Conservation (phyloP, 2,329 filamentous ascomycete genomes). For the Bipolaris cookei region DNA sequence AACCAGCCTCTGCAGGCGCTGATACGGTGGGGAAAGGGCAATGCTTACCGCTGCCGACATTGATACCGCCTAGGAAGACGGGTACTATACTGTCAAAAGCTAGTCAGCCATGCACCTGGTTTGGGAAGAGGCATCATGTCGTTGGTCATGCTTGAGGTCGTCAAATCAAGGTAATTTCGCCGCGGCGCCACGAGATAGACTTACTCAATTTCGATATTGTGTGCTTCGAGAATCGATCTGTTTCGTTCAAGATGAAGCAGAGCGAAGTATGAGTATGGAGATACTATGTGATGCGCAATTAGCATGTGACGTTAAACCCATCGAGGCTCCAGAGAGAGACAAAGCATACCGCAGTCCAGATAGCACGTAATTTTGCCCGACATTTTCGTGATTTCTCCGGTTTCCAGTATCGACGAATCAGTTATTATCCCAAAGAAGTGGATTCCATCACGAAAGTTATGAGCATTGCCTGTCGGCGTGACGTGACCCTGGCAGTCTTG, state of each 20-base stretch:
- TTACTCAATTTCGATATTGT: slow-evolving; percentile 71
- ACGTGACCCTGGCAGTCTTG: slow-evolving; percentile 17
- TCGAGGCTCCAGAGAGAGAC: neutral
- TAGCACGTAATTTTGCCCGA: slow-evolving; percentile 69
- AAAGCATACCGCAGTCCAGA: slow-evolving; percentile 67
- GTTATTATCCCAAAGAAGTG: neutral
- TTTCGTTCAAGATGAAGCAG: slow-evolving; percentile 66
- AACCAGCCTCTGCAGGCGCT: neutral
- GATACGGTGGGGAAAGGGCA: slow-evolving; percentile 8
- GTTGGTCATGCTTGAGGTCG: slow-evolving; percentile 4
- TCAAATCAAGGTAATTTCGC: neutral
- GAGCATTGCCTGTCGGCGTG: slow-evolving; percentile 8
- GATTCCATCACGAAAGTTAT: neutral
- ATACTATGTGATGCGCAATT: slow-evolving; percentile 58
- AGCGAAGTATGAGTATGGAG: slow-evolving; percentile 62
- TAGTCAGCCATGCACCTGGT: slow-evolving; percentile 9
- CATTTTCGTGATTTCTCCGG: slow-evolving; percentile 53
- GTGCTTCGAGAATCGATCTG: slow-evolving; percentile 59
- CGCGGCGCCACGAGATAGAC: slow-evolving; percentile 33
- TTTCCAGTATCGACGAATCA: neutral
- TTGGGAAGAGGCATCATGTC: neutral
- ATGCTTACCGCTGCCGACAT: slow-evolving; percentile 49
- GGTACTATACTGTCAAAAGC: slow-evolving; percentile 66
- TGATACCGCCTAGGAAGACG: slow-evolving; percentile 66
- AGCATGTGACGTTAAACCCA: slow-evolving; percentile 9